Percentiles rank a stretch among this genome's conserved stretches.
phyloP scores from a whole-genome alignment of 148 eudicot genomes.

The Amaranthus palmeri region DNA sequence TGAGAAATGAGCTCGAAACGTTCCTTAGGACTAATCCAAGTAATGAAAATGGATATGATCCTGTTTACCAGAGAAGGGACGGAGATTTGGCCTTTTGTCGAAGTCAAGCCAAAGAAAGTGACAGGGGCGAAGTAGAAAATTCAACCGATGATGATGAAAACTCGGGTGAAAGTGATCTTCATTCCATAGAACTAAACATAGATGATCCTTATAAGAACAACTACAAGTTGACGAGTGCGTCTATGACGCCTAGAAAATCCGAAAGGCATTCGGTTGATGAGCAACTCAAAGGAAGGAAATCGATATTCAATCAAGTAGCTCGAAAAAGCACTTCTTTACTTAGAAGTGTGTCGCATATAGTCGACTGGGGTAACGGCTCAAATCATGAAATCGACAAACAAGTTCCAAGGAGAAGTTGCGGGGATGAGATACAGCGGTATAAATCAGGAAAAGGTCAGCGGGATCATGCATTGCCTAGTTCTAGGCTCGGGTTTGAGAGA shows the following conservation, averaged over 20 bases:
- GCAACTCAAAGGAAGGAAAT: conserved; percentile 43
- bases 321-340: conserved; percentile 51
- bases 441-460: conserved; percentile 38
- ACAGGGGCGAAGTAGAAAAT: conserved; percentile 53
- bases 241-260: conserved; percentile 23
- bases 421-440: conserved; percentile 40
- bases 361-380: conserved; percentile 46
- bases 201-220: conserved; percentile 33
- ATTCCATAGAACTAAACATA: conserved; percentile 53
- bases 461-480: conserved; percentile 51
- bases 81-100: conserved; percentile 32
- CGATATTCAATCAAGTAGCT: conserved; percentile 38
- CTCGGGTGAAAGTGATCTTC: conserved; percentile 64
- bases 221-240: conserved; percentile 27
- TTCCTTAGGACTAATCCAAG: conserved; percentile 36
- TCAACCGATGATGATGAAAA: conserved; percentile 39
- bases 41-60: conserved; percentile 34
- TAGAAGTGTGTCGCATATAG: conserved; percentile 55
- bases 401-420: conserved; percentile 42
- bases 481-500: conserved; percentile 32
- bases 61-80: conserved; percentile 28
- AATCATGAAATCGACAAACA: conserved; percentile 38
- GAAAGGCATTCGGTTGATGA: conserved; percentile 31
- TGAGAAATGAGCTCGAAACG: conserved; percentile 59
- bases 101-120: conserved; percentile 37